Percentiles rank a stretch among this genome's conserved stretches.
These are phyloP conservation scores for Aspergillus aculeatus DNA, from an alignment of 2,329 filamentous ascomycete species.

Conservation along the genomic window DNA sequence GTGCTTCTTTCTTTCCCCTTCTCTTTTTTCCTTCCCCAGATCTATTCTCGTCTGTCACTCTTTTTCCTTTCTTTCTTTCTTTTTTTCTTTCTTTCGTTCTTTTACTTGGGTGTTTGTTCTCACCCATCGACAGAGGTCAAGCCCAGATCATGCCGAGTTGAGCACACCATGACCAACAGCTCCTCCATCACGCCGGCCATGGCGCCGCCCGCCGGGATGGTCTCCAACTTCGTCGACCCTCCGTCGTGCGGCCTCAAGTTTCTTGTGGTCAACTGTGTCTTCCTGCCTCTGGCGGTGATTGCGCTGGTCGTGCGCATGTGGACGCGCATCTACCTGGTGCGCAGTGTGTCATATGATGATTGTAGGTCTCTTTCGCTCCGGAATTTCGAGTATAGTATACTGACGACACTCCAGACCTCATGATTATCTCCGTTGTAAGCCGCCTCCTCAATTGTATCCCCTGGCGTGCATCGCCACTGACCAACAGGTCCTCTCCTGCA, in stretches of 20 bases:
- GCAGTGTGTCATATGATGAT: slow-evolving; percentile 28
- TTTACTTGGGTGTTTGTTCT: too few relatives aligned
- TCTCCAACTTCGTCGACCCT: slow-evolving; percentile 30
- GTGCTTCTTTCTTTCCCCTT: neutral
- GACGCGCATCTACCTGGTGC: slow-evolving; percentile 28
- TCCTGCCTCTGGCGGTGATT: slow-evolving; percentile 24
- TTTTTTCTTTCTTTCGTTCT: too few relatives aligned
- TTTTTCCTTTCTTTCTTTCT: neutral
- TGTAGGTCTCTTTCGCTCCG: slow-evolving; percentile 18
- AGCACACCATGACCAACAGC: slow-evolving; percentile 16
- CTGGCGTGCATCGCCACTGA: neutral
- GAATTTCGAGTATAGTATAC: neutral
- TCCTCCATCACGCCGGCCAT: slow-evolving; percentile 22
- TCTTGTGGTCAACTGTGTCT: slow-evolving; percentile 29
- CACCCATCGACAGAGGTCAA: too few relatives aligned
- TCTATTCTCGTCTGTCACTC: neutral
- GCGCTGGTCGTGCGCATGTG: slow-evolving; percentile 23
- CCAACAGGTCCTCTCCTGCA: slow-evolving; percentile 21
- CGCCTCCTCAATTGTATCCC: neutral
- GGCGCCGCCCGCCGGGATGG: slow-evolving; percentile 25
- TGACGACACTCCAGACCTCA: slow-evolving; percentile 19
- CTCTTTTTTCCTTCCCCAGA: neutral
- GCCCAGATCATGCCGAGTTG: neutral
- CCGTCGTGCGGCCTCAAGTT: slow-evolving; percentile 22
- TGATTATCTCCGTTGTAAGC: slow-evolving; percentile 26